Base-by-base conservation (phyloP, 345 rosid genomes). In the Euphorbia lathyris region DNA sequence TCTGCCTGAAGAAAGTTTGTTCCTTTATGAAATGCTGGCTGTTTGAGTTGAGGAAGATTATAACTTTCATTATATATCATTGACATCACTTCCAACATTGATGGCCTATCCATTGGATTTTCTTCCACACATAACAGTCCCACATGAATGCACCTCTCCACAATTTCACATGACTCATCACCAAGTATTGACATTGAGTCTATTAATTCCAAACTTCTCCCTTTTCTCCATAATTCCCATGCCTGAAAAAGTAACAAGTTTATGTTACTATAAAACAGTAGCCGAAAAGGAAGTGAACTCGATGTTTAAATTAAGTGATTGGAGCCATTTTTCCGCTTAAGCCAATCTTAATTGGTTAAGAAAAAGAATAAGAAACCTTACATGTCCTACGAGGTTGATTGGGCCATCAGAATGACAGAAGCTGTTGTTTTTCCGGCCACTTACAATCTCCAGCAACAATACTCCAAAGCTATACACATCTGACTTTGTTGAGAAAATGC, bases 391-490 rank as follows among this genome's bases (percentile, higher is more conserved):
- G 3, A 76, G 67, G 45, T 22, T 75, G 34, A 38, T 20, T 45
- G 65, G 34, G 66, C 70, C 0, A 47, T 69, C 60, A 69, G 29
- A 51, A 9, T 75, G 1, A 8, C 2, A 3, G 22, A 17, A 30
- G 0, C 20, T 20, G 11, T 30, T 63, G 58, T 40, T 53, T n/a
- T 47, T 75, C 78, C n/a, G 56, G 36, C 78, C 78, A 10, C 73
- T 68, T 4, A 63, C 42, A 14, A 68, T 69, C 59, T 75, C 73
- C 19, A 75, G 30, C 11, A 66, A 4, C 51, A 76, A 25, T 14
- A 76, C 71, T 4, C 79, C 79, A 23, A 70, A 76, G 55, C 79
- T 76, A 19, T 57, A 70, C 16, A 76, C 63, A 29, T 76, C 74
- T 0, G 61, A 50, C 48, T 76, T 76, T 4, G n/a, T 26, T 0